Base-by-base conservation (phyloP, 1,139 yeast species). In the Debaryomyces coudertii region DNA sequence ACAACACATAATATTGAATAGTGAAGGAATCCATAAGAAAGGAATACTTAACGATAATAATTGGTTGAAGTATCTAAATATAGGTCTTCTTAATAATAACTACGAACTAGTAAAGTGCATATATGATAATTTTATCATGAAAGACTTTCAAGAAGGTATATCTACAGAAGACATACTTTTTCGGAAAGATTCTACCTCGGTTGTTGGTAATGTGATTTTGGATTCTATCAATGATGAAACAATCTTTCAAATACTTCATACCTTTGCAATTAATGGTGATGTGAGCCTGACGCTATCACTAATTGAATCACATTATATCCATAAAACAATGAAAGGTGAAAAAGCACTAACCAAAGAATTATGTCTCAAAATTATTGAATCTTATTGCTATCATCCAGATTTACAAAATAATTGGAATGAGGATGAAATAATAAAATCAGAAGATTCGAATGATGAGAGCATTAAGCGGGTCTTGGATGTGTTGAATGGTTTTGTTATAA, bases 241-340 rank as follows among this genome's bases (percentile, higher is more conserved):
- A 14, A 47, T 65, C 6, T 46, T 48, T 27, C 62, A 59, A 44
- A 63, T 72, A 11, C 59, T 75, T 20, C 71, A 66, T 36, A 56
- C 66, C 0, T 58, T 74, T 9, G 59, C 76, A 1, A 52, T 59
- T 3, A 58, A 68, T 45, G 80, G 80, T 4, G 79, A 75, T 50
- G 69, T 71, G 3, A 44, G 60, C 7, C 65, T 66, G 62, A 64
- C 74, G 0, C 50, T 73, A 7, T 53, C 62, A 4, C 55, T 74
- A 12, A 65, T 75, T 11, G 77, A 73, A 47, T 57, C 70, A 15
- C 75, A 72, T 46, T 71, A 58, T 47, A 52, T 73, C 5, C 73
- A 70, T 45, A 63, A 65, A 42, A 46, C 60, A 0, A 51, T 69
- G 42, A 55, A 52, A 20, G 78, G 77, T 1, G 68, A 69, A 44